Evolutionary conservation across 2,329 filamentous ascomycete genomes (phyloP), one percentile per base, ranked within the genome.

Genomic region (Pseudopithomyces maydicus): DNA sequence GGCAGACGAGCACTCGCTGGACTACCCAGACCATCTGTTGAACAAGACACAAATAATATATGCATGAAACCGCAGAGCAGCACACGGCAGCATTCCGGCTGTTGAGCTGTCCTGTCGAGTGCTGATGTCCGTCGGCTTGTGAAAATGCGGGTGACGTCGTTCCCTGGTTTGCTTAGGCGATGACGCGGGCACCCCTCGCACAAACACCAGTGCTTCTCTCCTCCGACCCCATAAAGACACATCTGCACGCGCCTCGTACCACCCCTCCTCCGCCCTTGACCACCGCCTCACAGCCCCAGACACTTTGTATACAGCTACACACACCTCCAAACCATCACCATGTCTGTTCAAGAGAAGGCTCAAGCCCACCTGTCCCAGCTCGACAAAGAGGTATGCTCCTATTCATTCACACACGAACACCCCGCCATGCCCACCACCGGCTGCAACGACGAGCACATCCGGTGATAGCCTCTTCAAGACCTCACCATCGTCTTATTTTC

Each of bases 311-410:
- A 33, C 45, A 45, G 20, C 19, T 22, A 22, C 11, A 23, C 23
- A 42, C 44, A 41, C 52, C 17, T n/a, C 12, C 5, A 19, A 45
- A 49, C n/a, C 62, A 64, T 64, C 69, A 85, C 72, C 69, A 92
- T 92, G 89, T 88, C 88, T 78, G 83, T 88, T 69, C 90, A 92
- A 79, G 90, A 92, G 71, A 88, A 88, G 78, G 86, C 89, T 66
- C 89, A 92, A 78, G 84, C 89, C 72, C 89, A 91, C 73, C 84
- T 95, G 74, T 85, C 85, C 69, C 85, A 89, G 81, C 88, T 96
- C 80, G 91, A 96, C 81, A 89, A 88, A 74, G 90, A 92, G 88
- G 90, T 93, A 80, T 66, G 86, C 80, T 62, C 63, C 54, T 36
- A 15, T 26, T 26, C 49, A n/a, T n/a, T n/a, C n/a, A n/a, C n/a